Percentiles rank a stretch among this genome's conserved stretches.
Evolutionary conservation across 441 rosid species (phyloP).

Genomic region (Populus tomentosa): DNA sequence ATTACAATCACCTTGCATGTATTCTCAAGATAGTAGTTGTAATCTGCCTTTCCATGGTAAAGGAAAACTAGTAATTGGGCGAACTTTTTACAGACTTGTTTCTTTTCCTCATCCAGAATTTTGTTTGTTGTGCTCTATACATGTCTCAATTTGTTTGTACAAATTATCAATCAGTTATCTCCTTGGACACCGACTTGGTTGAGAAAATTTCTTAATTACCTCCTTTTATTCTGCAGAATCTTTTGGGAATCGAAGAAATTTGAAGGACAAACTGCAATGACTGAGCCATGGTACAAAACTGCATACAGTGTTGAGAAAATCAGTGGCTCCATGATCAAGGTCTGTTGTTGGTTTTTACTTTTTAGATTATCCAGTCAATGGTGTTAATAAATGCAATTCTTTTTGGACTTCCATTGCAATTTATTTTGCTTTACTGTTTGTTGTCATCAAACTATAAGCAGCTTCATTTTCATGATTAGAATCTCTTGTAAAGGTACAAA

Average conservation of each 20-base stretch:
- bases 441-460: not conserved
- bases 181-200: not conserved
- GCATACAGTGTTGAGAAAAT: conserved; percentile 66
- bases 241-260: conserved; percentile 89
- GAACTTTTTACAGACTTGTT: not conserved
- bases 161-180: not conserved
- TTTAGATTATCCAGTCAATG: conserved; percentile 6
- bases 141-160: not conserved
- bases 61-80: not conserved
- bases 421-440: not conserved
- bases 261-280: conserved; percentile 68
- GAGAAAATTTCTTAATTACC: conserved; percentile 16
- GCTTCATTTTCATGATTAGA: conserved; percentile 1
- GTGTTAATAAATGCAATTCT: not conserved
- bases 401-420: not conserved
- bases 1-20: not conserved
- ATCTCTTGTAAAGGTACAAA: not conserved
- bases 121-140: not conserved
- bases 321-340: conserved; percentile 53
- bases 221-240: conserved; percentile 44
- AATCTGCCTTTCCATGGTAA: not conserved
- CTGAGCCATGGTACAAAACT: conserved; percentile 94
- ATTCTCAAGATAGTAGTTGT: not conserved
- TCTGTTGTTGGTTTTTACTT: conserved; percentile 25
- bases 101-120: not conserved